Evolutionary conservation across 345 rosid genomes (phyloP), one percentile per base, ranked within the genome.

Genomic region (Trapa bicornis): DNA sequence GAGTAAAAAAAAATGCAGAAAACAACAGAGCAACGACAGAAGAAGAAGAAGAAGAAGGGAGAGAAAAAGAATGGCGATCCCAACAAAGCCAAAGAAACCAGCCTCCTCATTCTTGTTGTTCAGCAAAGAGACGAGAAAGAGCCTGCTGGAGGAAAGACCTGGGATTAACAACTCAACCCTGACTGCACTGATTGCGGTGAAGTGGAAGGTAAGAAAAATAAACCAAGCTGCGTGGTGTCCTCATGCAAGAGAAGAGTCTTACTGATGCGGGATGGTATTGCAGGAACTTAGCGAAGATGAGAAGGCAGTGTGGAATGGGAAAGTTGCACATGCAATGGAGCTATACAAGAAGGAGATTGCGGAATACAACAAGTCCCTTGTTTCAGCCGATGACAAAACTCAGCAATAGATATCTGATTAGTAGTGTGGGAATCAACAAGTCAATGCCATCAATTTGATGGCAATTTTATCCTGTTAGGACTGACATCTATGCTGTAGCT

Each of bases 71-170:
- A 76, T 11, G 76, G 48, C 63, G 97, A 94, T 47, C 99, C 99
- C 2, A 91, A 86, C 87, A n/a, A 94, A 78, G 78, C 99, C 99
- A 1, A 94, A 85, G 82, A 93, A 80, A 79, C 96, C 99, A 16
- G 96, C 99, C 54, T 84, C 95, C 50, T 89, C 99, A 29, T 94
- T 76, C 81, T 65, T 94, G 22, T 47, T 91, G 72, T 91, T 88
- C 87, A 88, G 96, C 85, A 88, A 83, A 72, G 99, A 87, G 66
- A 70, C 85, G 56, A 86, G 97, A 78, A 80, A 85, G 72, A 65
- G n/a, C 16, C 64, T 94, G 78, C 8, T 67, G 68, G 78, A 87
- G 75, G 97, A 81, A 73, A 73, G 86, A 39, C 91, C 89, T 0
- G 96, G 84, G 64, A 80, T 75, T 61, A 87, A 74, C 78, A 88